Evolutionary conservation across 306 rosid species (phyloP).

Genomic region (Cicer arietinum): DNA sequence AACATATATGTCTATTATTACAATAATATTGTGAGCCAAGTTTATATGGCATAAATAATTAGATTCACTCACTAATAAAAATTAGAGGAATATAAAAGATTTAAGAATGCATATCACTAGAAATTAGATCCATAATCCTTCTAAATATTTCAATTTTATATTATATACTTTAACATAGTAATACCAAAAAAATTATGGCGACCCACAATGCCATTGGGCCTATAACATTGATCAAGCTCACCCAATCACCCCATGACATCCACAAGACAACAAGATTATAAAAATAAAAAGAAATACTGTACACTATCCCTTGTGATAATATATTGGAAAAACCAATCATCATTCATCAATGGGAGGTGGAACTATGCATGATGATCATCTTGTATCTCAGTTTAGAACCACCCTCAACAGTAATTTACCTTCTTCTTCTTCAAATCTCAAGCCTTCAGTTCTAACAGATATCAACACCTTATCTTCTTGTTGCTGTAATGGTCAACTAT

Average conservation of each 20-base stretch:
- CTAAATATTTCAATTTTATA: no score
- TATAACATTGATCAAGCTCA: not conserved
- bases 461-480: slow-evolving; percentile 37
- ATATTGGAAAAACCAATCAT: not conserved
- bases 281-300: not conserved
- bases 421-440: slow-evolving; percentile 36
- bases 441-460: slow-evolving; percentile 45
- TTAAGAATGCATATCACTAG: no score
- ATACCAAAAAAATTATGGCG: not conserved
- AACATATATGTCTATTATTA: no score
- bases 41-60: no score
- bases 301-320: not conserved
- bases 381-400: slow-evolving; percentile 32
- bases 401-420: slow-evolving; percentile 16
- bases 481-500: slow-evolving; percentile 36
- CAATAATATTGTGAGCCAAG: no score
- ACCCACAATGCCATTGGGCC: not conserved
- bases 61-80: no score
- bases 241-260: not conserved
- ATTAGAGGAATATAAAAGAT: no score
- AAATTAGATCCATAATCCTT: no score
- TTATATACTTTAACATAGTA: no score
- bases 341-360: slow-evolving; percentile 63
- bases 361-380: slow-evolving; percentile 39
- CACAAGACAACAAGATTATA: not conserved